Percentiles rank a stretch among this genome's conserved stretches.
phyloP scores from a whole-genome alignment of 2,329 filamentous ascomycete genomes.

The Xylaria sp. region DNA sequence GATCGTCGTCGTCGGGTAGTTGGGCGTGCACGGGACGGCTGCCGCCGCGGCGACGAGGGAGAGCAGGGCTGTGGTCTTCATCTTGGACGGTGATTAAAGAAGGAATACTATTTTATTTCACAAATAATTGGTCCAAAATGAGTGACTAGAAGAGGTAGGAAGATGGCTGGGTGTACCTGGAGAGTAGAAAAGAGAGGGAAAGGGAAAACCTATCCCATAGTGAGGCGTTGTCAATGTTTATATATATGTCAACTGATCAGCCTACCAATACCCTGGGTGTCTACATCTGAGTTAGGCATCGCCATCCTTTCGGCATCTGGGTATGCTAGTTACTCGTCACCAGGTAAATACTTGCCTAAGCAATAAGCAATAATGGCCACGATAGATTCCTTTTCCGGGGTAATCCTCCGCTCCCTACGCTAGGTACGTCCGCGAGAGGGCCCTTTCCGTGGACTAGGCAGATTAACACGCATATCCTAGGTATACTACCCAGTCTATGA shows the following conservation, averaged over 20 bases:
- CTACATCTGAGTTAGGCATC: background rate
- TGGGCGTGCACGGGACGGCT: slow-evolving; percentile 17
- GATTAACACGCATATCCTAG: no score
- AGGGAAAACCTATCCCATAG: background rate
- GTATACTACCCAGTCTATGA: background rate
- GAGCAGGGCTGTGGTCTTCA: slow-evolving; percentile 29
- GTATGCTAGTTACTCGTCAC: background rate
- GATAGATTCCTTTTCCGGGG: slow-evolving; percentile 7
- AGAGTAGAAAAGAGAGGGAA: background rate
- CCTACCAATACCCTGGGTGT: no score
- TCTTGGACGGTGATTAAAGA: slow-evolving; percentile 22
- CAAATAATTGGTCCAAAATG: slow-evolving; percentile 16
- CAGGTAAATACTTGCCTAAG: background rate
- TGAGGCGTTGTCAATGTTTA: slow-evolving; percentile 21
- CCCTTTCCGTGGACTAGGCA: background rate
- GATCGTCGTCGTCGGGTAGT: slow-evolving; percentile 35
- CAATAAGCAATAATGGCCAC: background rate
- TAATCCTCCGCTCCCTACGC: background rate
- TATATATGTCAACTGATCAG: slow-evolving; percentile 15
- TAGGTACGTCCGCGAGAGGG: background rate
- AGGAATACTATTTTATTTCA: slow-evolving; percentile 4
- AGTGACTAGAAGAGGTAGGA: slow-evolving; percentile 27
- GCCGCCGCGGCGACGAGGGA: slow-evolving; percentile 19
- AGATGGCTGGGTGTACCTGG: background rate
- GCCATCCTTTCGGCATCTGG: slow-evolving; percentile 12